Evolutionary conservation across 106 monocot species (phyloP), one percentile per base, ranked within the genome.

Genomic region (Allium fistulosum): DNA sequence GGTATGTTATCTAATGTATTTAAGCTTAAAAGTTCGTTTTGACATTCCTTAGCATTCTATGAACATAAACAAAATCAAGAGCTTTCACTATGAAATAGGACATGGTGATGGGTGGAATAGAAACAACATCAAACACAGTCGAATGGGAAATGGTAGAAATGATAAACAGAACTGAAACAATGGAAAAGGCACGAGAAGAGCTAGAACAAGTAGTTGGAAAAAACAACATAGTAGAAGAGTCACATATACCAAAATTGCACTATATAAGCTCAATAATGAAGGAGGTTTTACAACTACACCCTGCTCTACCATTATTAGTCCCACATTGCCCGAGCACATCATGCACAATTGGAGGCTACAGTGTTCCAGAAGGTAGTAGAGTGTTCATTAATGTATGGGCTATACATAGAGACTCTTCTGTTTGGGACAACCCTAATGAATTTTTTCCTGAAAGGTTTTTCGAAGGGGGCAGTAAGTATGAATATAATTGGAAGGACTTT

Each of bases 371-470:
- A 51, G 79, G 74, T 9, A 63, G 61, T 28, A 17, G 26, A 6
- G 74, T 79, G 8, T 74, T 79, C 52, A 11, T 79, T 47, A 79
- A 79, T 37, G 69, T 59, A 2, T 79, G 79, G 79, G 68, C 74
- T 1, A 74, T 79, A 48, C 74, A 79, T 9, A 61, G 74, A 11
- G 69, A 74, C 37, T 64, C 74, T 10, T 51, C 69, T 3, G 4
- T 69, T 8, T 79, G 79, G 79, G 57, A 68, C 1, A 68, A 76
- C 9, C 72, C 81, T 0, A 6, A 11, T 13, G 76, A 72, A 37
- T 81, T 81, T 51, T 57, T 13, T 26, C 79, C 74, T n/a, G 79
- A 80, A 61, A 74, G 79, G 53, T 80, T 73, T 27, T 11, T 17
- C 1, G 69, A 58, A 8, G 13, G 46, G 8, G n/a, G 2, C 2